These are phyloP conservation scores for Pluteus cervinus DNA, from an alignment of 768 basidiomycete species.

Conservation along the genomic window DNA sequence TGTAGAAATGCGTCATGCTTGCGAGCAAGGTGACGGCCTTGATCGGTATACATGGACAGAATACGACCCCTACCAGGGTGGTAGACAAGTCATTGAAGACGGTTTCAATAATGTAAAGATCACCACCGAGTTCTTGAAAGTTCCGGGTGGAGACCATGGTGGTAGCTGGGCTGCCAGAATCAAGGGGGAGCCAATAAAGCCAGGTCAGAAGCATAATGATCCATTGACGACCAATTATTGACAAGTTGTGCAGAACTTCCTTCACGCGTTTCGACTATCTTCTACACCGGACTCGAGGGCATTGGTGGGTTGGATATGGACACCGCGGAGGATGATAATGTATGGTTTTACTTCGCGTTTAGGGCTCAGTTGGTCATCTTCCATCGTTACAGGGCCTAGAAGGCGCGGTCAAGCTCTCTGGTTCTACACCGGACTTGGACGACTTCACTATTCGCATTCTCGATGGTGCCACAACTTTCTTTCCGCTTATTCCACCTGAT, in stretches of 20 bases:
- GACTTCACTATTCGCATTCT: slow-evolving; percentile 76
- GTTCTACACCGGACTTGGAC: slow-evolving; percentile 72
- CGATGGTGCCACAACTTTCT: slow-evolving; percentile 47
- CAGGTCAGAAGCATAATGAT: slow-evolving; percentile 35
- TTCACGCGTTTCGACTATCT: slow-evolving; percentile 72
- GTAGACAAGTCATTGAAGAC: slow-evolving; percentile 81
- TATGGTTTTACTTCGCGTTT: slow-evolving; percentile 25
- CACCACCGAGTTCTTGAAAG: slow-evolving; percentile 80
- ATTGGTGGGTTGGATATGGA: slow-evolving; percentile 79
- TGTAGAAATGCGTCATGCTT: slow-evolving; percentile 75
- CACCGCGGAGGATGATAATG: slow-evolving; percentile 69
- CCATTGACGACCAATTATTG: slow-evolving; percentile 1
- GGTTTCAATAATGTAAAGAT: slow-evolving; percentile 78
- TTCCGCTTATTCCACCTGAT: background rate
- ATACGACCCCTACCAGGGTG: slow-evolving; percentile 82
- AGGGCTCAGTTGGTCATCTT: slow-evolving; percentile 1
- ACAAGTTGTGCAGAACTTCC: slow-evolving; percentile 30
- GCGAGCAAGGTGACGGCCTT: slow-evolving; percentile 82
- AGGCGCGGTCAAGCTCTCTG: slow-evolving; percentile 64
- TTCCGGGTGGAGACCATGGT: slow-evolving; percentile 75
- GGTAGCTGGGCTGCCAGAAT: slow-evolving; percentile 88
- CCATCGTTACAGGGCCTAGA: slow-evolving; percentile 56
- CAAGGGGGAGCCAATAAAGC: slow-evolving; percentile 71
- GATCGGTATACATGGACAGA: slow-evolving; percentile 82
- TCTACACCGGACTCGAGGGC: slow-evolving; percentile 86